phyloP scores from a whole-genome alignment of 371 early-diverging fungal genomes.

The Mortierella sp. region DNA sequence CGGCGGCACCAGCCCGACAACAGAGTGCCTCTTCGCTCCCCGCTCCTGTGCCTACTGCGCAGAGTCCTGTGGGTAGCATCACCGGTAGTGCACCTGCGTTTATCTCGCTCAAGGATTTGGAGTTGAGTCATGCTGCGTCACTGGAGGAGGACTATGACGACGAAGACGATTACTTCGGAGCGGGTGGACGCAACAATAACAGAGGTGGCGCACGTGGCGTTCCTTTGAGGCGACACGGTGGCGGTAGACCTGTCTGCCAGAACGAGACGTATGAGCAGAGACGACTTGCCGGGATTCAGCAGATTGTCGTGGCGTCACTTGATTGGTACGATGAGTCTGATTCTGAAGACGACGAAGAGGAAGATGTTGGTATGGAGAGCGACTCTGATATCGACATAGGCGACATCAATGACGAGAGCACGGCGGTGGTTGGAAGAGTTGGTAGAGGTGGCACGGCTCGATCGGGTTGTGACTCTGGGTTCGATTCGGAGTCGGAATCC shows the following conservation, averaged over 20 bases:
- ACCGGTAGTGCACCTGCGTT: background rate
- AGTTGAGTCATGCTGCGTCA: background rate
- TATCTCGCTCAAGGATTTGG: slow-evolving; percentile 9
- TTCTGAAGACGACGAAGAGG: background rate
- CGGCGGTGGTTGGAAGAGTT: background rate
- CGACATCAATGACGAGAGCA: background rate
- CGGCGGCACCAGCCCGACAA: background rate
- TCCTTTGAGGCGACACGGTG: background rate
- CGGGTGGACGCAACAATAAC: background rate
- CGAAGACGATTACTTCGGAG: background rate
- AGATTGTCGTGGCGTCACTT: slow-evolving; percentile 5
- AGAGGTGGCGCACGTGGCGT: background rate
- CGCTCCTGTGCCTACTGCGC: background rate
- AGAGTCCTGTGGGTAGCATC: background rate
- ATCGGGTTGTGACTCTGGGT: background rate
- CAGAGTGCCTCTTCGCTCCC: background rate
- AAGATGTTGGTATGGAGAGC: background rate
- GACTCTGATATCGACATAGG: background rate
- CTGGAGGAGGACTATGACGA: background rate
- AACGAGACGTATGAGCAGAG: background rate
- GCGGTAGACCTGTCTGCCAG: background rate
- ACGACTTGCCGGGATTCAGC: background rate
- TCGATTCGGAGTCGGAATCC: background rate
- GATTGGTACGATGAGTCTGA: slow-evolving; percentile 4
- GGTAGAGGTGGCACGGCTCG: background rate